Conservation (phyloP, 192 early-diverging fungal genomes). For the Backusella macrospora region DNA sequence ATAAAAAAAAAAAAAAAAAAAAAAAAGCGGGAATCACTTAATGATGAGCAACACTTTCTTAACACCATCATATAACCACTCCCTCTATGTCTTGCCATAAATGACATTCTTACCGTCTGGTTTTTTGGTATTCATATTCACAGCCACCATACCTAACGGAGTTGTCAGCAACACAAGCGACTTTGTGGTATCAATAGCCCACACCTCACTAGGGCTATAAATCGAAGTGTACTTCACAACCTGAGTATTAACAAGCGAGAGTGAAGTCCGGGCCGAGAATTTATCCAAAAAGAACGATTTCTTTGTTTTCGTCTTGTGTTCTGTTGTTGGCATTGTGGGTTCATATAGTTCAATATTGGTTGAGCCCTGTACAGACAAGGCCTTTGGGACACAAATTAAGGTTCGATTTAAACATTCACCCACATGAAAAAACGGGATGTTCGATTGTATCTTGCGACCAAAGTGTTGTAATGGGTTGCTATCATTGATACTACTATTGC, state of each 20-base stretch:
- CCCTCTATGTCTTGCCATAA: neutral
- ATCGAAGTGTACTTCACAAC: slow-evolving; percentile 68
- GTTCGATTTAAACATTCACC: slow-evolving; percentile 56
- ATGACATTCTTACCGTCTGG: slow-evolving; percentile 56
- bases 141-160: slow-evolving; percentile 87
- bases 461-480: slow-evolving; percentile 17
- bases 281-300: slow-evolving; percentile 41
- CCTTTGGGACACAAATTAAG: slow-evolving; percentile 70
- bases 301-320: slow-evolving; percentile 39
- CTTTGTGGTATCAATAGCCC: slow-evolving; percentile 79
- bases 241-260: slow-evolving; percentile 8
- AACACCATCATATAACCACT: neutral
- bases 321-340: slow-evolving; percentile 56
- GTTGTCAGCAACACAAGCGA: slow-evolving; percentile 86
- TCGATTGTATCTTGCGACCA: slow-evolving; percentile 57
- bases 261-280: slow-evolving; percentile 33
- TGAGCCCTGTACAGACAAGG: slow-evolving; percentile 57
- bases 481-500: neutral
- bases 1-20: too few species aligned
- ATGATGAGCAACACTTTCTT: too few species aligned
- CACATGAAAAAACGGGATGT: slow-evolving; percentile 74
- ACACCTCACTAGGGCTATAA: slow-evolving; percentile 90
- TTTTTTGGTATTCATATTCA: slow-evolving; percentile 82
- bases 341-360: slow-evolving; percentile 79
- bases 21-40: too few species aligned